Conservation (phyloP, 306 rosid genomes). For the Vigna nakashimae region DNA sequence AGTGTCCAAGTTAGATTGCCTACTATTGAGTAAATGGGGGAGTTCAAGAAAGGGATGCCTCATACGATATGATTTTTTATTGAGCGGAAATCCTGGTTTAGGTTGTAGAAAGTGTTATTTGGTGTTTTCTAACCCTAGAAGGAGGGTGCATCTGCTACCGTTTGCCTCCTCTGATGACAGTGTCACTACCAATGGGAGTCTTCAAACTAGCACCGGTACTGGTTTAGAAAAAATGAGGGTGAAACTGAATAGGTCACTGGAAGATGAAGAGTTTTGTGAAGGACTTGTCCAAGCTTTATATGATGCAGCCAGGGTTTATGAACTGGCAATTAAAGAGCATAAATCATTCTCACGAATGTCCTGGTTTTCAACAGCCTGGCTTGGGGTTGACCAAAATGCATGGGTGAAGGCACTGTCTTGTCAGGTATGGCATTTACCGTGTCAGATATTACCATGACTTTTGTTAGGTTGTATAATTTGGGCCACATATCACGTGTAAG, state of each 20-base stretch:
- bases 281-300: conserved; percentile 86
- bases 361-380: conserved; percentile 92
- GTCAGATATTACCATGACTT: conserved; percentile 64
- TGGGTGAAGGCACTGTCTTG: conserved; percentile 86
- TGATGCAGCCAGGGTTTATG: conserved; percentile 93
- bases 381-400: conserved; percentile 86
- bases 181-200: conserved; percentile 77
- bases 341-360: conserved; percentile 57
- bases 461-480: conserved; percentile 16
- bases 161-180: conserved; percentile 83
- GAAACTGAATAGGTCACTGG: conserved; percentile 72
- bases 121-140: conserved; percentile 54
- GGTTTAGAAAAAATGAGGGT: conserved; percentile 75
- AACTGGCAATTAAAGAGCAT: conserved; percentile 83
- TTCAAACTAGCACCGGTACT: conserved; percentile 65
- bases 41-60: conserved; percentile 71
- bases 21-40: conserved; percentile 65
- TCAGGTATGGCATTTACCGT: conserved; percentile 81
- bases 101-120: conserved; percentile 58
- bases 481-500: conserved; percentile 18
- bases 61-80: conserved; percentile 52
- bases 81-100: conserved; percentile 43
- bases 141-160: conserved; percentile 48
- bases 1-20: conserved; percentile 52
- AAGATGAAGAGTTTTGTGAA: conserved; percentile 69